Base-by-base conservation (phyloP, 129 eudicot species). In the Rutidosis leptorrhynchoides region DNA sequence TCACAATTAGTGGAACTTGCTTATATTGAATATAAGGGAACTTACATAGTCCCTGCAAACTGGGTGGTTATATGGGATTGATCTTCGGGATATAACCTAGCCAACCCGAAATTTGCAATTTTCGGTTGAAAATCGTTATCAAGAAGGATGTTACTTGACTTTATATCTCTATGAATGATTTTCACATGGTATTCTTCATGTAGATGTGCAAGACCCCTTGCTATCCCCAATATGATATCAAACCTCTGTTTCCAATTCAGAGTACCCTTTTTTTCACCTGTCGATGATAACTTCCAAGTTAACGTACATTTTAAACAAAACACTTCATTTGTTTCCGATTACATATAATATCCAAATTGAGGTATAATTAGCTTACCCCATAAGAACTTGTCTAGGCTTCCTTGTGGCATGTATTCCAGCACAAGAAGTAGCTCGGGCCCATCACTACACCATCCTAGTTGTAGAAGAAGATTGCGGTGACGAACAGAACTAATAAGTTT, bases 21-120 rank as follows among this genome's bases (percentile, higher is more conserved):
- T 12, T 43, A 43, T 14, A 43, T 14, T 43, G 3, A 5, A 43
- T n/a, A n/a, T n/a, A 43, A 43, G 15, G 2, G 19, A 55, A 71
- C 90, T 76, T 74, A 85, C 85, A 85, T 35, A 53, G 87, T 85
- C 24, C 92, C 92, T 11, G 87, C 92, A 71, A 85, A 75, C 58
- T 57, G 72, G 48, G 87, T 85, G 80, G 87, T 82, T 48, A 82
- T 73, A 59, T 85, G 91, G 35, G 81, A 82, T 70, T 67, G 82
- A 76, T 79, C 79, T 16, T 76, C 80, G 2, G 91, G 67, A 1
- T 79, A 64, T 20, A 85, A 79, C 51, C 87, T 85, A 22, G 87
- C 85, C 72, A 85, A 65, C 45, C 92, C 85, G 46, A 85, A 82
- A 65, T 85, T 87, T 2, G 83, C 81, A 20, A 85, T 79, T 63